Evolutionary conservation across 176 grass and related monocot genomes (phyloP), one percentile per base, ranked within the genome.

Genomic region (Zoysia japonica): DNA sequence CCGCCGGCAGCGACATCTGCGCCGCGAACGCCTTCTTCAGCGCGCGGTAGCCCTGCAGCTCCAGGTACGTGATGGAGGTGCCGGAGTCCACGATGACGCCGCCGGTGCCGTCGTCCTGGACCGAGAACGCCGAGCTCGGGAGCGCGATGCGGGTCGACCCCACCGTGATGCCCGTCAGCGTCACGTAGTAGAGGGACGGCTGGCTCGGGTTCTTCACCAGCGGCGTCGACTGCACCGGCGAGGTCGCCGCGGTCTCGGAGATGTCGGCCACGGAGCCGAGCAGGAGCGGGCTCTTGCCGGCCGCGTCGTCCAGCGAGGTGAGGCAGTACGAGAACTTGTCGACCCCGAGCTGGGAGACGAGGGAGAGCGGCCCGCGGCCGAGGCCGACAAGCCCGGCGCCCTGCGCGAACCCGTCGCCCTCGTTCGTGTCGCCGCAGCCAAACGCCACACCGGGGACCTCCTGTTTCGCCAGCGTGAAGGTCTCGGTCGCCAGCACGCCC

Each of bases 251-350:
- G 59, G 53, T 72, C 54, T 35, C 71, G 0, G 77, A 61, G 67
- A 91, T 78, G 62, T 17, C 79, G 6, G 87, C 82, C 0, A 83
- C 51, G 17, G 82, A 78, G 12, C 91, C 91, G 0, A 97, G 78
- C 4, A 89, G 71, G 36, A 93, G 87, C 7, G 78, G 91, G 89
- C 91, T 91, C 36, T 46, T 87, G 36, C 62, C 74, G 53, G 37
- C 72, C 43, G 84, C 62, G 71, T 77, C 89, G 41, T 88, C 85
- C 7, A 97, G 71, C 16, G 94, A 87, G 81, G 91, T 91, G 84
- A 97, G 89, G 74, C 94, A 97, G 83, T 97, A 93, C 59, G 94
- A 97, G 91, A 97, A 97, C 82, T 82, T 90, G 1, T 67, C 57
- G 13, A 86, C 66, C 7, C 77, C 83, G 70, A 97, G 76, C 85